phyloP scores from a whole-genome alignment of 352 stramenopile species.

The Globisporangium okanoganense region DNA sequence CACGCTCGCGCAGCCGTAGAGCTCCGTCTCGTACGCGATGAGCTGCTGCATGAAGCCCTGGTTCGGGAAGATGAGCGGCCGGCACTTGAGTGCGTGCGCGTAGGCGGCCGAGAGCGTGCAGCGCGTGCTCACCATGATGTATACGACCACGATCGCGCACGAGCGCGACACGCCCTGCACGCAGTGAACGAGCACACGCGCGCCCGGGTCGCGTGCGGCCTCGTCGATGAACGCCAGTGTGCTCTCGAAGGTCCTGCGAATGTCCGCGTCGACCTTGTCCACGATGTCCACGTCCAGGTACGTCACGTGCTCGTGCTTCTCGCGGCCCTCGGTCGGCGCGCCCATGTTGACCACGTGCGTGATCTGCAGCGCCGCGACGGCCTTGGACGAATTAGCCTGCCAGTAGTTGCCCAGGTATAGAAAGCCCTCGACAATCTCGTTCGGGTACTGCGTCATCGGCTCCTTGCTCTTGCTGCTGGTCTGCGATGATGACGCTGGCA shows the following conservation, averaged over 20 bases:
- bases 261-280: conserved; percentile 59
- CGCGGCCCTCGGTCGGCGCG: conserved; percentile 52
- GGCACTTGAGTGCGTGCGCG: conserved; percentile 72
- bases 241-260: conserved; percentile 43
- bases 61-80: conserved; percentile 78
- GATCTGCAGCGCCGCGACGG: conserved; percentile 54
- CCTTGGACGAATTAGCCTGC: conserved; percentile 61
- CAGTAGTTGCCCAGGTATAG: conserved; percentile 78
- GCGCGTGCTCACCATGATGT: conserved; percentile 69
- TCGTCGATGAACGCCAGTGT: conserved; percentile 56
- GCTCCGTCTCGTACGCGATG: conserved; percentile 54
- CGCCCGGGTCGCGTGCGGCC: conserved; percentile 16
- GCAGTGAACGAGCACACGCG: conserved; percentile 76
- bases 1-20: conserved; percentile 72
- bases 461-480: neutral
- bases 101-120: conserved; percentile 76
- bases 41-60: conserved; percentile 77
- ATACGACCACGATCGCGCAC: conserved; percentile 76
- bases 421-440: conserved; percentile 73
- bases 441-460: conserved; percentile 48
- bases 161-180: conserved; percentile 79
- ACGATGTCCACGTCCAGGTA: conserved; percentile 67
- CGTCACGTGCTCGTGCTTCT: conserved; percentile 44
- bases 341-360: conserved; percentile 77
- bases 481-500: neutral